Base-by-base conservation (phyloP, 805 yeast species). In the Metschnikowia proteae region DNA sequence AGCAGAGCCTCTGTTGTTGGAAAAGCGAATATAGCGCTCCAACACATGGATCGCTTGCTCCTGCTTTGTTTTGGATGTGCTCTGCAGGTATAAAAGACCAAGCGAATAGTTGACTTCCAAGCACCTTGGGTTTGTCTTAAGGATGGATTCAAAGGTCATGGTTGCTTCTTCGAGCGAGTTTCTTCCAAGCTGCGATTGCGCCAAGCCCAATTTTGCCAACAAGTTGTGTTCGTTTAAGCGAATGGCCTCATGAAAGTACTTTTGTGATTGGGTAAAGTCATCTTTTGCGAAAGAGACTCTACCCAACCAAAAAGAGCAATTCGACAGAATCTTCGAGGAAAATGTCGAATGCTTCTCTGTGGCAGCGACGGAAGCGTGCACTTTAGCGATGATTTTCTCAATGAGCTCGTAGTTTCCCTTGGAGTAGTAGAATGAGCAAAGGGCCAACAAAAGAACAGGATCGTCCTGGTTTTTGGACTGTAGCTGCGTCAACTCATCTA, bases 151-250 rank as follows among this genome's bases (percentile, higher is more conserved):
- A 60, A 88, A 86, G 0, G 96, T 82, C 54, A 91, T 76, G 55
- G 86, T 81, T 9, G 98, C 94, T 62, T 91, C 97, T 58, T 88
- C 90, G 8, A 79, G 62, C 36, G 86, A 80, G 41, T 83, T 84
- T 62, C 91, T 83, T 46, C 82, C 76, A 46, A 85, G 78, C 61
- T 89, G 90, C 2, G 96, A 79, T 64, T 89, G 95, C 1, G 95
- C 96, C 49, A 86, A 76, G 29, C 97, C 98, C 47, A 91, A 71
- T 55, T 82, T 82, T 0, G 97, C 83, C 22, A 86, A 74, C 3
- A 84, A 60, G 57, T 87, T 87, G 43, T 69, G 74, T 34, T 83
- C 87, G 60, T 86, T 82, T 33, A 77, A 68, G 52, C 81, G 82
- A 36, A 81, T 76, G 5, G 97, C 81, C 50, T 82, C 88, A 53